phyloP scores from a whole-genome alignment of 192 early-diverging fungal species.

The Lunasporangiospora selenospora region DNA sequence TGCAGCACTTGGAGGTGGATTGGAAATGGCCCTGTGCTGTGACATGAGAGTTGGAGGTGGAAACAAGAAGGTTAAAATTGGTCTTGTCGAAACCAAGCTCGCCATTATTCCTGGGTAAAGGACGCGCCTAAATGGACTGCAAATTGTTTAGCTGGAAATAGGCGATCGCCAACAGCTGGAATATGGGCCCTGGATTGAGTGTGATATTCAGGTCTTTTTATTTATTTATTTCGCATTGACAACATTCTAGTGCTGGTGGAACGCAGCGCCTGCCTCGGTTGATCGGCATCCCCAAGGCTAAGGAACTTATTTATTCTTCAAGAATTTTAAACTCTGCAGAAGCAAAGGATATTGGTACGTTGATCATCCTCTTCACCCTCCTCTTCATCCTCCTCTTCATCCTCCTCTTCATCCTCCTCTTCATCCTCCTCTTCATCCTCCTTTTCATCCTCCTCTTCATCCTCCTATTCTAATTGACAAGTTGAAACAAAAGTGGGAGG shows the following conservation, averaged over 20 bases:
- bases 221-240: background rate
- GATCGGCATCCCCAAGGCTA: conserved; percentile 86
- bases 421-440: background rate
- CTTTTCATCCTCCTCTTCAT: background rate
- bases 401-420: background rate
- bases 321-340: conserved; percentile 66
- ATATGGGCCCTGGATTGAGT: background rate
- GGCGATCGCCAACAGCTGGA: background rate
- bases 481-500: too few species aligned
- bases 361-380: background rate
- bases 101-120: conserved; percentile 94
- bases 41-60: conserved; percentile 89
- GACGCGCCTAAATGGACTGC: background rate
- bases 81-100: conserved; percentile 90
- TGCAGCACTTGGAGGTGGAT: conserved; percentile 90
- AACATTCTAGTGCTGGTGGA: conserved; percentile 80
- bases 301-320: conserved; percentile 94
- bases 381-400: background rate
- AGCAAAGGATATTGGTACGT: conserved; percentile 68
- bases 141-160: background rate
- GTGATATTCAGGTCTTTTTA: background rate
- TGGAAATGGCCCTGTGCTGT: conserved; percentile 89
- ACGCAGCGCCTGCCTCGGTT: conserved; percentile 90
- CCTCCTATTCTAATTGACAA: too few species aligned
- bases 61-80: conserved; percentile 71